Base-by-base conservation (phyloP, 1,284 basidiomycete species). In the Anthracocystis setariae region DNA sequence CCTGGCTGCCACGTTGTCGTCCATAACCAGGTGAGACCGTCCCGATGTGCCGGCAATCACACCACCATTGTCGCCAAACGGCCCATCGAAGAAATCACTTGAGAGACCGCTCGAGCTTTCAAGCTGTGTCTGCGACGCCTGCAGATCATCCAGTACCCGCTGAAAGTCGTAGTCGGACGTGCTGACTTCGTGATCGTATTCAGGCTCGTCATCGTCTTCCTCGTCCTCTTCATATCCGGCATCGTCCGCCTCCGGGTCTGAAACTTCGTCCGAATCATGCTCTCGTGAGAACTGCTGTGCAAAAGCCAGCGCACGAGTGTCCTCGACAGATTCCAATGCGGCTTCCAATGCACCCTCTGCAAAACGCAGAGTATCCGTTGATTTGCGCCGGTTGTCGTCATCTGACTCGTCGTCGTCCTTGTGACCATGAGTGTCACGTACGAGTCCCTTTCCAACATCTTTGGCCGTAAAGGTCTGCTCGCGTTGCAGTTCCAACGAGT, bases 171-270 rank as follows among this genome's bases (percentile, higher is more conserved):
- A 58, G 18, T 60, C 48, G 21, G 54, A 38, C 8, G 33, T 37
- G n/a, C 18, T 21, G 0, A 42, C 44, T 25, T 60, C 64, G 1
- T 35, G 44, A 39, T 71, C 68, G 43, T 58, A 58, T n/a, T 70
- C 64, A 8, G 58, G 64, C 58, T 67, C 64, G 32, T 61, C 55
- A 40, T 67, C 64, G 35, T 67, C 64, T 39, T 67, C 64, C 27
- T 71, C 68, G 44, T 71, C 68, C 46, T 71, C 68, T 38, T 71
- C 68, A 29, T 65, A 69, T 24, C 68, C 71, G 9, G 70, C 71
- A 12, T 63, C 58, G 25, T 69, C 67, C 10, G 62, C 64, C 17
- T 74, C 68, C 24, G 65, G 50, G 37, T 63, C 67, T 10, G 58
- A 60, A 18, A 49, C 60, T 40, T 52, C 55, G 27, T 71, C 68